Evolutionary conservation across 148 eudicot genomes (phyloP).

Genomic region (Silene latifolia): DNA sequence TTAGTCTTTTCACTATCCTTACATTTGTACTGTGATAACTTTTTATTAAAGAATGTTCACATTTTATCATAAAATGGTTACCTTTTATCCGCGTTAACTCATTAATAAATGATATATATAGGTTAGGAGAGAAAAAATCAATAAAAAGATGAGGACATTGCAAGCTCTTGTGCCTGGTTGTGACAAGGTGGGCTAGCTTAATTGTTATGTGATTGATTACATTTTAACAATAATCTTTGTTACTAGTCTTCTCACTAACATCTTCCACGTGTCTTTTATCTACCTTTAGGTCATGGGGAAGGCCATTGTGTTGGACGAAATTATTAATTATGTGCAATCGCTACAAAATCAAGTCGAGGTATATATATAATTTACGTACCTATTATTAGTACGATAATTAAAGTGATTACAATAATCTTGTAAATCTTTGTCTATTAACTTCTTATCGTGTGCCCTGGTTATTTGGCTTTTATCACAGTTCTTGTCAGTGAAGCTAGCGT

Average conservation of each 20-base stretch:
- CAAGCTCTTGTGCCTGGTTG: constrained; percentile 91
- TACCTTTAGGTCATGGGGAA: constrained; percentile 71
- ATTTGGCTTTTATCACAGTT: constrained; percentile 38
- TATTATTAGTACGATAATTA: too few species aligned
- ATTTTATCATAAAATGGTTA: too few species aligned
- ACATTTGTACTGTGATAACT: too few species aligned
- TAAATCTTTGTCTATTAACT: too few species aligned
- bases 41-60: too few species aligned
- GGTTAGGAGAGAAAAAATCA: constrained; percentile 86
- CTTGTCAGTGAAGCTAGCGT: constrained; percentile 77
- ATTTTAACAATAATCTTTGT: neutral
- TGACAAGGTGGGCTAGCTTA: constrained; percentile 57
- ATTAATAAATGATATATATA: constrained; percentile 22
- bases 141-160: constrained; percentile 73
- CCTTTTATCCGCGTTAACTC: too few species aligned
- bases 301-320: constrained; percentile 94
- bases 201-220: neutral
- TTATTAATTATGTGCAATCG: constrained; percentile 75
- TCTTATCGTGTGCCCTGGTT: too few species aligned
- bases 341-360: constrained; percentile 84
- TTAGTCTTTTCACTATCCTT: neutral
- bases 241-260: neutral
- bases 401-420: too few species aligned
- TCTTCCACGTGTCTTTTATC: constrained; percentile 27
- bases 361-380: neutral